Evolutionary conservation across 768 basidiomycete species (phyloP), one percentile per base, ranked within the genome.

Genomic region (Termitomyces sp.): DNA sequence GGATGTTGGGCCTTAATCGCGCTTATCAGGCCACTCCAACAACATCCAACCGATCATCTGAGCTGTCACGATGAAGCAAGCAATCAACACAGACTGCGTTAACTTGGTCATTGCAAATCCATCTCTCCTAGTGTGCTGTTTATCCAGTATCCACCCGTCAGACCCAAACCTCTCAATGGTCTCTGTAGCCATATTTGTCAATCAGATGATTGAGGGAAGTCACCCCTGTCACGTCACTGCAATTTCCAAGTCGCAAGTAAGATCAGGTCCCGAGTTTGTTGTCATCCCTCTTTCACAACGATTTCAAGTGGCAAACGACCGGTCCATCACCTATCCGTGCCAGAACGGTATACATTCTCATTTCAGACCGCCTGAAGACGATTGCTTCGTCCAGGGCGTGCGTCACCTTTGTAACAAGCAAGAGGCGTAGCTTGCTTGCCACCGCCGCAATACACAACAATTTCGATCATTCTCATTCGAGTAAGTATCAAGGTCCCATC

Each of bases 181-280:
- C n/a, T 37, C 1, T 2, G 1, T n/a, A 42, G 41, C 18, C 41
- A 58, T 54, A 58, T 57, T 57, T 61, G 60, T 54, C 33, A 39
- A 39, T 24, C 24, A 57, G 55, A 50, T 59, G 61, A 62, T 62
- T 58, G 58, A 58, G 47, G 27, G 27, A 54, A 53, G 60, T 61
- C 58, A 61, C 62, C 57, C 27, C 22, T 46, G 62, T 63, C 62
- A 63, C 62, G 62, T 63, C 62, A 63, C 62, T 39, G 56, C 44
- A 55, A 63, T n/a, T n/a, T 41, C 39, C 39, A 55, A 56, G 49
- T 63, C 50, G 52, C 56, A 58, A 63, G 62, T 63, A 63, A 46
- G 55, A 57, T 63, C 58, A 57, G 61, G 61, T 59, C 54, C 61
- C 55, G 61, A 53, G 50, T 58, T 42, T 27, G 55, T 62, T 62